A percentile compares a stretch with the other conserved stretches of the same genome.
phyloP scores from a whole-genome alignment of 106 monocot species.

The Narthecium ossifragum region DNA sequence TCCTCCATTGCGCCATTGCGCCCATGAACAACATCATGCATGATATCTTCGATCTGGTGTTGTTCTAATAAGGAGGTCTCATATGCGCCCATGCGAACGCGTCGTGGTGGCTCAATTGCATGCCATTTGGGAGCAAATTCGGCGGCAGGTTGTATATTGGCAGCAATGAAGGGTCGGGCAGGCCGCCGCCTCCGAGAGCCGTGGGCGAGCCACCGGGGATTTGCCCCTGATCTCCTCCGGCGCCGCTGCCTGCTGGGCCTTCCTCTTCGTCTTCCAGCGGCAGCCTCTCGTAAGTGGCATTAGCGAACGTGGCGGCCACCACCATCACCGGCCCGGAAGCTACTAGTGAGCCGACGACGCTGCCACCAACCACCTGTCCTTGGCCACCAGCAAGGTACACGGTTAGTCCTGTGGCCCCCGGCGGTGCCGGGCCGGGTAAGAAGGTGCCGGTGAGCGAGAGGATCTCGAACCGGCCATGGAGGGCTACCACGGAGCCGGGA shows the following conservation, averaged over 20 bases:
- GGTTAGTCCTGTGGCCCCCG: conserved; percentile 33
- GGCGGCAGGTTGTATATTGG: conserved; percentile 17
- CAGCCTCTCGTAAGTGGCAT: conserved; percentile 37
- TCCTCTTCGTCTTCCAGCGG: conserved; percentile 32
- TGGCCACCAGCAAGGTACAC: conserved; percentile 41
- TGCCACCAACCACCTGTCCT: conserved; percentile 35
- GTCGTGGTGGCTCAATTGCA: conserved; percentile 12
- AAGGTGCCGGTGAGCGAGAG: conserved; percentile 37
- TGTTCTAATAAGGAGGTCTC: conserved; percentile 18
- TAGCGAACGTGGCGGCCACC: conserved; percentile 31
- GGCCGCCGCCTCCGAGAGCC: background rate
- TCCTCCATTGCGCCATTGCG: no score
- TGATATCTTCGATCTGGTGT: background rate
- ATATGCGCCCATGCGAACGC: conserved; percentile 29
- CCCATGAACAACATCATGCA: background rate
- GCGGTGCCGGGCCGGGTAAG: conserved; percentile 36
- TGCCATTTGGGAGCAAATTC: conserved; percentile 6
- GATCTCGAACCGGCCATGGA: conserved; percentile 47
- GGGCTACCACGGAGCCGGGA: conserved; percentile 27
- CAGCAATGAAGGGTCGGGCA: conserved; percentile 10
- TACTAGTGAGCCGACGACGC: conserved; percentile 26
- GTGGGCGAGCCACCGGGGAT: background rate
- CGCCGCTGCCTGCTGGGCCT: background rate
- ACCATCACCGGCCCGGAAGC: conserved; percentile 21
- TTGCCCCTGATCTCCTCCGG: background rate